Percentiles rank a stretch among this genome's conserved stretches.
Evolutionary conservation across 148 eudicot species (phyloP).

Genomic region (Rhododendron vialii): DNA sequence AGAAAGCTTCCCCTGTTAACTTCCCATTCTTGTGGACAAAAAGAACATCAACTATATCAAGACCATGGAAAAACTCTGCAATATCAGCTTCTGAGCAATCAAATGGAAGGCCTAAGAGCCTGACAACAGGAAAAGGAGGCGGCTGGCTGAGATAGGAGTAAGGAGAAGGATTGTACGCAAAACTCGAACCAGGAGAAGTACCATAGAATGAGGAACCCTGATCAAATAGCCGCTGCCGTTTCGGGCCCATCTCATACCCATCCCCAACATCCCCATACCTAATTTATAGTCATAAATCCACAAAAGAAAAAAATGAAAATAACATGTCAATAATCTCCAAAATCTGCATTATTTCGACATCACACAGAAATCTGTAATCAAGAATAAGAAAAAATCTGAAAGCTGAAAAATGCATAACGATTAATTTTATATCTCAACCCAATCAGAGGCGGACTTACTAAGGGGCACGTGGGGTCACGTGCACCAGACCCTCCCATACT

Average conservation of each 20-base stretch:
- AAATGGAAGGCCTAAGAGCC: slow-evolving; percentile 93
- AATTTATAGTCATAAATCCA: slow-evolving; percentile 18
- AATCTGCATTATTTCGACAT: neutral
- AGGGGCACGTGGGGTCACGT: no score
- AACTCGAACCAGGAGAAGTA: slow-evolving; percentile 56
- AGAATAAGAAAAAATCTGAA: neutral
- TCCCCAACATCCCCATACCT: slow-evolving; percentile 65
- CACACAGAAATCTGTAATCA: neutral
- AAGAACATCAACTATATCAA: slow-evolving; percentile 77
- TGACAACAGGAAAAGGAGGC: slow-evolving; percentile 81
- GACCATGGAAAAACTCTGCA: slow-evolving; percentile 72
- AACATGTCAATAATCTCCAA: slow-evolving; percentile 4
- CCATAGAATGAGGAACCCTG: slow-evolving; percentile 72
- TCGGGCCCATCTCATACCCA: slow-evolving; percentile 76
- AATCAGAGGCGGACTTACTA: neutral
- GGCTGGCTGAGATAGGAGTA: slow-evolving; percentile 51
- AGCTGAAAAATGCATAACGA: neutral
- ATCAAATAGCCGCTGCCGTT: slow-evolving; percentile 74
- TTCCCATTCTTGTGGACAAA: slow-evolving; percentile 78
- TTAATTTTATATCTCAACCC: neutral
- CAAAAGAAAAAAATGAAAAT: slow-evolving; percentile 7
- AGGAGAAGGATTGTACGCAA: slow-evolving; percentile 55
- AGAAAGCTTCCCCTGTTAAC: slow-evolving; percentile 83
- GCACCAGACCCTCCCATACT: no score
- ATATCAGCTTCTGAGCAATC: slow-evolving; percentile 82